Evolutionary conservation across 2,329 filamentous ascomycete species (phyloP).

Genomic region (Xylaria sp.): DNA sequence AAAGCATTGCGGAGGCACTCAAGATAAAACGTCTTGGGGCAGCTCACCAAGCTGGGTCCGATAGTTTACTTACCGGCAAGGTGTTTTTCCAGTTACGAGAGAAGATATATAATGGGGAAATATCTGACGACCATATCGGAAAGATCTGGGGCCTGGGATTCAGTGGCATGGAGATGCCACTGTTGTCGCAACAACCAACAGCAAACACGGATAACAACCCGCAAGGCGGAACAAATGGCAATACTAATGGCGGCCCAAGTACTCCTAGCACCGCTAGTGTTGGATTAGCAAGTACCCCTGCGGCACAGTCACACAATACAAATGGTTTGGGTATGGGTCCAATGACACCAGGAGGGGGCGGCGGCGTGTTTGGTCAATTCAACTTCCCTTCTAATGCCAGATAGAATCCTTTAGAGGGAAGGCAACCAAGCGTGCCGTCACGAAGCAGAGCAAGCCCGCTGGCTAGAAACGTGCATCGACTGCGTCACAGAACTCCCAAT

Average conservation of each 20-base stretch:
- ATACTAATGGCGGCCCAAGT: conserved; percentile 60
- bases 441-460: conserved; percentile 17
- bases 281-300: conserved; percentile 61
- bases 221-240: conserved; percentile 54
- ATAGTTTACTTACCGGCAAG: conserved; percentile 90
- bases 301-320: conserved; percentile 64
- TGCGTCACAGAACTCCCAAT: conserved; percentile 9
- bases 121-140: conserved; percentile 84
- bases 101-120: conserved; percentile 84
- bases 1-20: conserved; percentile 92
- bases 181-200: conserved; percentile 40
- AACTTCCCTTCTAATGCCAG: conserved; percentile 58
- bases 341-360: conserved; percentile 81
- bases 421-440: conserved; percentile 25
- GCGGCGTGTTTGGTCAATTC: conserved; percentile 81
- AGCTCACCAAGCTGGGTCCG: conserved; percentile 92
- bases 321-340: conserved; percentile 72
- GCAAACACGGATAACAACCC: conserved; percentile 54
- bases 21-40: conserved; percentile 89
- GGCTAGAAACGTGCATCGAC: conserved; percentile 24
- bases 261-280: conserved; percentile 75
- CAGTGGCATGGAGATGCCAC: conserved; percentile 65
- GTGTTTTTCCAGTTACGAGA: conserved; percentile 95
- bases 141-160: conserved; percentile 94
- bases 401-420: conserved; percentile 47